These are phyloP conservation scores for Xylaria sp. DNA, from an alignment of 495 filamentous ascomycete genomes.

Conservation along the genomic window DNA sequence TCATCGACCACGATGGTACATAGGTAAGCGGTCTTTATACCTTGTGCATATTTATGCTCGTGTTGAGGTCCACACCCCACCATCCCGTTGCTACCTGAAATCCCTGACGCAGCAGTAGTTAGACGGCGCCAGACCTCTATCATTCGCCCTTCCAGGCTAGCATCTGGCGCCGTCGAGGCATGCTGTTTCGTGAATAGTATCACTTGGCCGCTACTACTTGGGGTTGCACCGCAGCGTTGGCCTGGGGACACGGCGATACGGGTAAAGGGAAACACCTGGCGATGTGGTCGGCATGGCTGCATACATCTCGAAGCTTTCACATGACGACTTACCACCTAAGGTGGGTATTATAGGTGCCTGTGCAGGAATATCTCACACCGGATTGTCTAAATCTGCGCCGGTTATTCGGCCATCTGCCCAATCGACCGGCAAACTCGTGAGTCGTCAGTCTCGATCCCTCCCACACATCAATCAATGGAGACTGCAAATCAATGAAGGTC, in stretches of 20 bases:
- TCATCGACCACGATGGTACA: constrained; percentile 4
- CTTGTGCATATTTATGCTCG: background rate
- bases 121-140: background rate
- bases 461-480: constrained; percentile 19
- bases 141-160: background rate
- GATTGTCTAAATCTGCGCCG: constrained; percentile 39
- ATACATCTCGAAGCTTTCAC: constrained; percentile 33
- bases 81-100: constrained; percentile 11
- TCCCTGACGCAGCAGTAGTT: background rate
- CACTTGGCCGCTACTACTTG: constrained; percentile 21
- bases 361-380: constrained; percentile 44
- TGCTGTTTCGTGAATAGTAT: constrained; percentile 16
- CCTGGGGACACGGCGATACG: constrained; percentile 1
- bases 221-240: constrained; percentile 26
- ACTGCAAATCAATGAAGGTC: constrained; percentile 19
- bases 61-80: constrained; percentile 7
- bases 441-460: constrained; percentile 21
- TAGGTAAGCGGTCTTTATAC: constrained; percentile 4
- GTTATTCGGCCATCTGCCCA: constrained; percentile 35
- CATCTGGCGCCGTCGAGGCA: background rate
- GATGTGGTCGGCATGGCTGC: constrained; percentile 26
- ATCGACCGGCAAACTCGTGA: constrained; percentile 29
- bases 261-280: constrained; percentile 24
- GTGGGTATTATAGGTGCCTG: constrained; percentile 7
- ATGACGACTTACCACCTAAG: constrained; percentile 29